Conservation (phyloP, 371 early-diverging fungal species). For the Rhizopus sp. region DNA sequence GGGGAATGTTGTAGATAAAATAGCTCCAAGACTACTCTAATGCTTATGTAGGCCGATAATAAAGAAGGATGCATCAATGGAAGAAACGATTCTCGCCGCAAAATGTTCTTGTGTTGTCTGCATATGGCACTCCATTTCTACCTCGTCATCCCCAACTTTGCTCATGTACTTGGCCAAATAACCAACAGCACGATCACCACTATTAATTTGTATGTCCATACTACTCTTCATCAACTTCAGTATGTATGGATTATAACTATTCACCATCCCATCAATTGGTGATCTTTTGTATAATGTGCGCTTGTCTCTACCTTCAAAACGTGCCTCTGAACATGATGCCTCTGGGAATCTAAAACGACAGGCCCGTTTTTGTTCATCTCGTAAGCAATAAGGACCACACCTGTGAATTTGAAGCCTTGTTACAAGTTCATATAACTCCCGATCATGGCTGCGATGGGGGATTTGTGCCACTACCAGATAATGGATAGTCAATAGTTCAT, state of each 20-base stretch:
- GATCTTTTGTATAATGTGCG: no score
- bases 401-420: no score
- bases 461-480: no score
- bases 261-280: not conserved
- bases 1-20: no score
- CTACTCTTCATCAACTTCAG: not conserved
- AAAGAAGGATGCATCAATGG: slow-evolving; percentile 7
- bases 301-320: no score
- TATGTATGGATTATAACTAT: slow-evolving; percentile 7
- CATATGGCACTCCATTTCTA: not conserved
- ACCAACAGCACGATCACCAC: not conserved
- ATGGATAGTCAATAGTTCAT: no score
- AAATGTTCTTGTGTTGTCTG: not conserved
- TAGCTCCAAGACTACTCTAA: not conserved
- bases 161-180: slow-evolving; percentile 11
- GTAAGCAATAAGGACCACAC: no score
- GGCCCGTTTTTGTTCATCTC: no score
- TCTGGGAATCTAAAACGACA: no score
- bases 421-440: no score
- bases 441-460: no score
- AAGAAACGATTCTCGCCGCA: not conserved
- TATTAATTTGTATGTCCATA: not conserved
- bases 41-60: slow-evolving; percentile 5
- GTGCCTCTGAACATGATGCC: no score
- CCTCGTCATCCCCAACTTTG: not conserved